Conservation (phyloP, 2,329 filamentous ascomycete genomes). For the Aspergillus transmontanensis region DNA sequence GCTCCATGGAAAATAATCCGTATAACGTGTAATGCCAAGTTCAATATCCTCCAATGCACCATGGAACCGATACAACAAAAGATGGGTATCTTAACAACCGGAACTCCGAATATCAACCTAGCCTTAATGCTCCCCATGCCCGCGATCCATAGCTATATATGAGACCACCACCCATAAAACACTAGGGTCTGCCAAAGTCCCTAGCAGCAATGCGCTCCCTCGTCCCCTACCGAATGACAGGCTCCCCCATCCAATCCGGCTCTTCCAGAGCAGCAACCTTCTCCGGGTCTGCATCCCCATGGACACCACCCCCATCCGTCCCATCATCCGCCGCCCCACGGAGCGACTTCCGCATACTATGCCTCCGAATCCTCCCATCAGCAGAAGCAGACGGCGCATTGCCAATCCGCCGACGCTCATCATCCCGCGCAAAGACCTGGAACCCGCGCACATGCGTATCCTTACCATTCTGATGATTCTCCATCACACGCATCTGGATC, state of each 20-base stretch:
- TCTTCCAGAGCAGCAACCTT: slow-evolving; percentile 41
- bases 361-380: slow-evolving; percentile 31
- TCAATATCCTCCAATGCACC: neutral
- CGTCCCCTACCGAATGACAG: slow-evolving; percentile 44
- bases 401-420: slow-evolving; percentile 35
- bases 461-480: slow-evolving; percentile 99
- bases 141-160: slow-evolving; percentile 16
- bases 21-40: neutral
- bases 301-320: slow-evolving; percentile 21
- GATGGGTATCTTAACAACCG: slow-evolving; percentile 14
- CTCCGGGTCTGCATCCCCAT: slow-evolving; percentile 29
- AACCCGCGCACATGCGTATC: slow-evolving; percentile 95
- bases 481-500: slow-evolving; percentile 84
- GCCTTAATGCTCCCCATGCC: neutral
- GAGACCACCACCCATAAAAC: slow-evolving; percentile 3
- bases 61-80: slow-evolving; percentile 4
- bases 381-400: slow-evolving; percentile 38
- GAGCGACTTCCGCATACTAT: slow-evolving; percentile 34
- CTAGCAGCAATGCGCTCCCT: neutral
- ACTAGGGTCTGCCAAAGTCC: neutral
- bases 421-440: slow-evolving; percentile 71
- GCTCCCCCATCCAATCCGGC: slow-evolving; percentile 54
- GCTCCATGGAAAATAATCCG: neutral
- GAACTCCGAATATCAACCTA: slow-evolving; percentile 13
- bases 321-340: slow-evolving; percentile 27